These are phyloP conservation scores for Limnomonas spitsbergensis DNA, from an alignment of 139 green algal genomes.

Conservation along the genomic window DNA sequence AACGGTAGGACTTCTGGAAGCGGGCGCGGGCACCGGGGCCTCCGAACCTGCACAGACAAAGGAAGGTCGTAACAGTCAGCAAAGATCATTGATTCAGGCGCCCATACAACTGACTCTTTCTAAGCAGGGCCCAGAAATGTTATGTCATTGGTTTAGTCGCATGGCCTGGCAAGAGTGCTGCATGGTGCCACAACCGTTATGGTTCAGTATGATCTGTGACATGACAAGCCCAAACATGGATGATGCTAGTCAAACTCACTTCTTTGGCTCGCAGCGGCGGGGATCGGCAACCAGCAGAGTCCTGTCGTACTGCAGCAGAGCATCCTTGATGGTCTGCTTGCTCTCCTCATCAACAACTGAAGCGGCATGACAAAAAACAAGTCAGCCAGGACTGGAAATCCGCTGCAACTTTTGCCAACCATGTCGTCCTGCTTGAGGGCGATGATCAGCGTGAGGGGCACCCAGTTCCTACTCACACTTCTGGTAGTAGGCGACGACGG, in stretches of 20 bases:
- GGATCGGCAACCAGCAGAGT: conserved; percentile 97
- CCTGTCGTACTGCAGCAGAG: conserved; percentile 92
- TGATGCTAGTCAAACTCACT: conserved; percentile 64
- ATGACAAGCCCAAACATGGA: too few relatives aligned
- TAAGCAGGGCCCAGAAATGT: too few relatives aligned
- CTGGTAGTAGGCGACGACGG: conserved; percentile 97
- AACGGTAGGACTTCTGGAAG: conserved; percentile 99
- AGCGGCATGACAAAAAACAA: conserved; percentile 1
- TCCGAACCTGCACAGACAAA: conserved; percentile 73
- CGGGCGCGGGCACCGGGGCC: conserved; percentile 89
- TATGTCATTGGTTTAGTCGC: too few relatives aligned
- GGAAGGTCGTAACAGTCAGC: too few relatives aligned
- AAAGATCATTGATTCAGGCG: too few relatives aligned
- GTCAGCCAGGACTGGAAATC: background rate
- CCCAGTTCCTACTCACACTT: conserved; percentile 95
- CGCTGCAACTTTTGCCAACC: too few relatives aligned
- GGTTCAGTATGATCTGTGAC: too few relatives aligned
- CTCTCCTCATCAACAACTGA: conserved; percentile 95
- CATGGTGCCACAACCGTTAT: too few relatives aligned
- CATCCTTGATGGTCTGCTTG: conserved; percentile 97
- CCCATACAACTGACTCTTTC: too few relatives aligned
- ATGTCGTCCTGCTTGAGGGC: too few relatives aligned
- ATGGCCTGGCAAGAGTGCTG: too few relatives aligned
- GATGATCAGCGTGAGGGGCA: too few relatives aligned
- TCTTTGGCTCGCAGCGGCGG: conserved; percentile 97